phyloP scores from a whole-genome alignment of 169 alveolate species.

The Eimeria praecox region DNA sequence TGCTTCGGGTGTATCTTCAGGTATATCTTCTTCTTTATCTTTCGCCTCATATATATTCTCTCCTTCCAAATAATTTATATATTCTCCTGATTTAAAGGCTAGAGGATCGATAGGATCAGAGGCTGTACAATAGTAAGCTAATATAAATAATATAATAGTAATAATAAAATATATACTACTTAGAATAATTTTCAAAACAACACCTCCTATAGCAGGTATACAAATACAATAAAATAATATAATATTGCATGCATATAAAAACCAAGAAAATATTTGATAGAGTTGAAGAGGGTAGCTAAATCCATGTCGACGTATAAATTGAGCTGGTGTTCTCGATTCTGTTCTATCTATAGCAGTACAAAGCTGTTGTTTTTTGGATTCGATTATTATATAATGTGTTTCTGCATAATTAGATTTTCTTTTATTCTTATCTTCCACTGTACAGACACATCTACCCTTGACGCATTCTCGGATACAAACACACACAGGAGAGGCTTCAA shows the following conservation, averaged over 20 bases:
- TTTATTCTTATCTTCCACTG: not conserved
- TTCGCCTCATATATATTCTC: not conserved
- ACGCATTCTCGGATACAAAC: too few relatives aligned
- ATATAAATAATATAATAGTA: not conserved
- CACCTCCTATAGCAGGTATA: conserved; percentile 65
- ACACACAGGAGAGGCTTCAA: too few relatives aligned
- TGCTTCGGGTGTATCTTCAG: not conserved
- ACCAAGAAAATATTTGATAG: conserved; percentile 74
- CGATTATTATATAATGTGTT: not conserved
- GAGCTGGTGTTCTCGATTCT: conserved; percentile 70
- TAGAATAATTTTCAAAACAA: not conserved
- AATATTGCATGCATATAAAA: conserved; percentile 5
- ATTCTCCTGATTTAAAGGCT: conserved; percentile 69
- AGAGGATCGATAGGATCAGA: conserved; percentile 79
- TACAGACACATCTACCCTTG: not conserved
- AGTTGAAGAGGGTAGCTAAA: conserved; percentile 64
- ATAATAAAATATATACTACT: conserved; percentile 37
- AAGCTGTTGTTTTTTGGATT: not conserved
- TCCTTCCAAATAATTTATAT: not conserved
- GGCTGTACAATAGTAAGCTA: conserved; percentile 38
- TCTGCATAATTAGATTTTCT: not conserved
- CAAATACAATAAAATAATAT: conserved; percentile 29
- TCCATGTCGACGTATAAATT: conserved; percentile 69
- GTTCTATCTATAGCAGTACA: conserved; percentile 58
- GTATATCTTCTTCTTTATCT: not conserved